Percentiles rank a stretch among this genome's conserved stretches.
These are phyloP conservation scores for Xanthoceras sorbifolium DNA, from an alignment of 345 rosid genomes.

Conservation along the genomic window DNA sequence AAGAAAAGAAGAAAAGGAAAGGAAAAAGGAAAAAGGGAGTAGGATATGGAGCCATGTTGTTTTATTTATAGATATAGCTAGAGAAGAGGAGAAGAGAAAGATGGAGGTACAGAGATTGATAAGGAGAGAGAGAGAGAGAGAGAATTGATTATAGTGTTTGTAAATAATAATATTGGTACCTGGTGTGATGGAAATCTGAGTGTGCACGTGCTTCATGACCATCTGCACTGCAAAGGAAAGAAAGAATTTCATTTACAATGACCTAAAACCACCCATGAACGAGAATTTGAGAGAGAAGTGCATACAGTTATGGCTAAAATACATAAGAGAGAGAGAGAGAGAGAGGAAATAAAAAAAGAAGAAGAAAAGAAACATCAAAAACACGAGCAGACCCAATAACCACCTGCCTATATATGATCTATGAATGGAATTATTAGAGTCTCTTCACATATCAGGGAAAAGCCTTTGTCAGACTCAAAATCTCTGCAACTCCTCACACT, in stretches of 20 bases:
- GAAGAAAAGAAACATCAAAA: not conserved
- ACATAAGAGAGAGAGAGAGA: constrained; percentile 13
- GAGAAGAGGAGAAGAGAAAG: constrained; percentile 22
- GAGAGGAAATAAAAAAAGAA: not conserved
- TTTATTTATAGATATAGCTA: constrained; percentile 12
- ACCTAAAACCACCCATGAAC: constrained; percentile 21
- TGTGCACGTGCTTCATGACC: constrained; percentile 84
- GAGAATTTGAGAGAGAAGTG: not conserved
- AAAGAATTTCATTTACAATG: constrained; percentile 22
- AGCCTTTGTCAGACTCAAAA: constrained; percentile 58
- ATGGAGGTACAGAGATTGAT: constrained; percentile 16
- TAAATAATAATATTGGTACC: constrained; percentile 56
- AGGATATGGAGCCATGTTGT: not conserved
- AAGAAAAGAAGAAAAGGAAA: not conserved
- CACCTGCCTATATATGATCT: constrained; percentile 24
- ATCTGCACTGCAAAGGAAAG: constrained; percentile 48
- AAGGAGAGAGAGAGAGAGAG: constrained; percentile 23
- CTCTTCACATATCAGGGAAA: constrained; percentile 14
- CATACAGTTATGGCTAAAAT: constrained; percentile 10
- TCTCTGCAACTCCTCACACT: constrained; percentile 64
- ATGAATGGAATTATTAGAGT: constrained; percentile 11
- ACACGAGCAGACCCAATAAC: constrained; percentile 4
- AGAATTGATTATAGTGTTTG: constrained; percentile 50
- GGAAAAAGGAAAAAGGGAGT: constrained; percentile 5
- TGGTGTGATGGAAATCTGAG: constrained; percentile 64